Evolutionary conservation across 192 early-diverging fungal species (phyloP).

Genomic region (Coemansia sp.): DNA sequence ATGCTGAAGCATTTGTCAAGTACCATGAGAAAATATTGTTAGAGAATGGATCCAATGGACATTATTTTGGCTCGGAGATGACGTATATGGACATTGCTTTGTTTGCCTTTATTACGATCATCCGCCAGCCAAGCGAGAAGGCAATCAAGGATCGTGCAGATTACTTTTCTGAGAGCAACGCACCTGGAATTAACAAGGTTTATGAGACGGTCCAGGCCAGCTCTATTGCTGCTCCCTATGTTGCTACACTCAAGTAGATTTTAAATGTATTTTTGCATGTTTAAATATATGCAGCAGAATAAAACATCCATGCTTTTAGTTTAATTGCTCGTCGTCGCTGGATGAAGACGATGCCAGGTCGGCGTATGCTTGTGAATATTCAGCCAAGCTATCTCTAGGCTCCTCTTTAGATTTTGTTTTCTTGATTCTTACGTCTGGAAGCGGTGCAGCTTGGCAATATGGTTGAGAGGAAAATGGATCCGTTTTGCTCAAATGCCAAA

Average conservation of each 20-base stretch:
- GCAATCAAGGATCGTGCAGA: neutral
- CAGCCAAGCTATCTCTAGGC: neutral
- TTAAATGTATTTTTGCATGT: neutral
- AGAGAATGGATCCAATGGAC: constrained; percentile 58
- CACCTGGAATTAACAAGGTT: constrained; percentile 3
- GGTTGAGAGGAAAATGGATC: constrained; percentile 31
- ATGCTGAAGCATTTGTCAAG: constrained; percentile 17
- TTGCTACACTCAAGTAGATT: neutral
- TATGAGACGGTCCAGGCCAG: neutral
- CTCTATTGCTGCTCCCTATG: neutral
- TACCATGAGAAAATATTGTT: constrained; percentile 50
- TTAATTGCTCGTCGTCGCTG: neutral
- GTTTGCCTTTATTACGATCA: neutral
- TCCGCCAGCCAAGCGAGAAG: neutral
- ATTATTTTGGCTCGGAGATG: constrained; percentile 51
- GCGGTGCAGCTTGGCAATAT: constrained; percentile 3
- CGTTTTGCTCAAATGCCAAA: constrained; percentile 9
- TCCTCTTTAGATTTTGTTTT: neutral
- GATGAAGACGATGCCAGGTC: constrained; percentile 14
- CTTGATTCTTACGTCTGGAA: constrained; percentile 16
- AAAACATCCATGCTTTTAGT: neutral
- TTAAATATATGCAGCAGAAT: neutral
- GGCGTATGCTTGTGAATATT: constrained; percentile 5
- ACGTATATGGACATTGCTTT: constrained; percentile 40
- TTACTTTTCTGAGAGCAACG: constrained; percentile 1